phyloP scores from a whole-genome alignment of 2,329 filamentous ascomycete species.

The Leptographium lundbergii region DNA sequence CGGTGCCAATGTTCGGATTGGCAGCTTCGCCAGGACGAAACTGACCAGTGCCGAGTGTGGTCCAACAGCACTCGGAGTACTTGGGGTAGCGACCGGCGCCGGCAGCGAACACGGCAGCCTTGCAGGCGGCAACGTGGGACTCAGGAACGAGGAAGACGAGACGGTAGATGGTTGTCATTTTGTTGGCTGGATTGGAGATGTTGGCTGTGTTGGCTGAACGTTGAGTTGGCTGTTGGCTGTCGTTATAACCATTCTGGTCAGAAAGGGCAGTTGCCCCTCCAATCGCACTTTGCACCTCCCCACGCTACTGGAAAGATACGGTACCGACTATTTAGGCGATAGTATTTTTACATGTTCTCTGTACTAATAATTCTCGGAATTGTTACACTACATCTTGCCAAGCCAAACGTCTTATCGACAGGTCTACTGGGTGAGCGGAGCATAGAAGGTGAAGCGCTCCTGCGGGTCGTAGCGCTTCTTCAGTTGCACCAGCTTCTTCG shows the following conservation, averaged over 20 bases:
- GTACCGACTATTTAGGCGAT: too few species aligned
- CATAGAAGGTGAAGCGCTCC: neutral
- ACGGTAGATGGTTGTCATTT: slow-evolving; percentile 12
- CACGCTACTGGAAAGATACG: neutral
- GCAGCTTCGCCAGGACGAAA: slow-evolving; percentile 50
- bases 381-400: neutral
- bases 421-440: neutral
- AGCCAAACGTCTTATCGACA: neutral
- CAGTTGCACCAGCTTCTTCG: neutral
- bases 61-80: slow-evolving; percentile 44
- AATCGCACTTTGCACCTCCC: neutral
- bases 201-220: neutral
- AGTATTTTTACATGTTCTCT: too few species aligned
- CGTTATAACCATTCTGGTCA: neutral
- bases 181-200: neutral
- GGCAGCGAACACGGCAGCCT: slow-evolving; percentile 42
- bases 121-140: slow-evolving; percentile 32
- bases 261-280: neutral
- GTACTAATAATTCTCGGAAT: neutral
- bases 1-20: slow-evolving; percentile 48
- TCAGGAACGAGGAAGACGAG: slow-evolving; percentile 39
- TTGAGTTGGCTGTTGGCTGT: neutral
- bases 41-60: slow-evolving; percentile 44
- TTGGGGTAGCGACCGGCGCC: slow-evolving; percentile 43
- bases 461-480: neutral